phyloP scores from a whole-genome alignment of 2,329 filamentous ascomycete genomes.

The Cytospora leucostoma region DNA sequence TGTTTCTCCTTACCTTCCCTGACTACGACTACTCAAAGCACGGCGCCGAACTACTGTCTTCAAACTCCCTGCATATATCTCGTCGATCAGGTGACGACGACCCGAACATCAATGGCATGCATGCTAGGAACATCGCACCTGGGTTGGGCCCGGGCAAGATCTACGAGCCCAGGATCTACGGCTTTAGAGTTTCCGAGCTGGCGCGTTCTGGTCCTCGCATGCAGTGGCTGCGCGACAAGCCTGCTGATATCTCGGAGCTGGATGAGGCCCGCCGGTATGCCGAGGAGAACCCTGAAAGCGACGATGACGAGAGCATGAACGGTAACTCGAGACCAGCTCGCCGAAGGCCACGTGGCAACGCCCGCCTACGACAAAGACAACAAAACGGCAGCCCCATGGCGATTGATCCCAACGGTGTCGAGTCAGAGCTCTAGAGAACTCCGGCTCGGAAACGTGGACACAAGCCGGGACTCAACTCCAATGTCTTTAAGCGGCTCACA shows the following conservation, averaged over 20 bases:
- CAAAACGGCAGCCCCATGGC: slow-evolving; percentile 61
- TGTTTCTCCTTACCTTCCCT: slow-evolving; percentile 98
- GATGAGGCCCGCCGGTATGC: slow-evolving; percentile 70
- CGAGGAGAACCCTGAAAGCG: slow-evolving; percentile 55
- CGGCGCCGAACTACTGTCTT: slow-evolving; percentile 59
- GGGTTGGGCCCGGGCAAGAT: slow-evolving; percentile 80
- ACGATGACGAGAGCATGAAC: slow-evolving; percentile 56
- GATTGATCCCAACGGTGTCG: slow-evolving; percentile 57
- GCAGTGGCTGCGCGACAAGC: slow-evolving; percentile 92
- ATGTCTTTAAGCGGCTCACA: not conserved
- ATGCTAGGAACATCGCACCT: slow-evolving; percentile 82
- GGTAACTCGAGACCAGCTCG: slow-evolving; percentile 45
- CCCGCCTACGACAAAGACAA: slow-evolving; percentile 46
- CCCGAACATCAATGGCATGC: slow-evolving; percentile 77
- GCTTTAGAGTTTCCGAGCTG: slow-evolving; percentile 89
- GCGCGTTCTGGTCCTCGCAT: slow-evolving; percentile 89
- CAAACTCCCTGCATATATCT: slow-evolving; percentile 34
- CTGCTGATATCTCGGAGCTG: slow-evolving; percentile 75
- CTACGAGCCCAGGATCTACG: slow-evolving; percentile 95
- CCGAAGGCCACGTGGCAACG: slow-evolving; percentile 46
- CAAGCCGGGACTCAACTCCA: not conserved
- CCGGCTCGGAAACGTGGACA: not conserved
- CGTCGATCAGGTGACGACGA: slow-evolving; percentile 46
- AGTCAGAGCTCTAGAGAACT: slow-evolving; percentile 52
- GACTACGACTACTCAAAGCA: slow-evolving; percentile 85